These are phyloP conservation scores for Umbelopsis vinacea DNA, from an alignment of 192 early-diverging fungal genomes.

Conservation along the genomic window DNA sequence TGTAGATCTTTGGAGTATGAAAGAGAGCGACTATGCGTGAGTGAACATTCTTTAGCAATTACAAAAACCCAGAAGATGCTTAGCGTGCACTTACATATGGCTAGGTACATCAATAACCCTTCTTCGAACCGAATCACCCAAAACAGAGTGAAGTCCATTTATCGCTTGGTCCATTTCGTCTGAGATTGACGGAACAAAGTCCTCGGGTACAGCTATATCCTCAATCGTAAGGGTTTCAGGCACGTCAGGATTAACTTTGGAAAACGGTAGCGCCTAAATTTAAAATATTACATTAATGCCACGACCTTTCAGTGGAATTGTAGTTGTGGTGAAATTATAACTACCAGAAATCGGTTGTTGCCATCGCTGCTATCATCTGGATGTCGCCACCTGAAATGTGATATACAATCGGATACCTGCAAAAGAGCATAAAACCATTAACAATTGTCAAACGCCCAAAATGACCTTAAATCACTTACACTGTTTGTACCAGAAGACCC, in stretches of 20 bases:
- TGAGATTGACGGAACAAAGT: constrained; percentile 39
- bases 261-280: constrained; percentile 50
- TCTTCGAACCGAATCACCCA: constrained; percentile 51
- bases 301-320: neutral
- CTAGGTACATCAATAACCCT: constrained; percentile 55
- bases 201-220: constrained; percentile 27
- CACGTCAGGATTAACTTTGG: constrained; percentile 45
- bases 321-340: neutral
- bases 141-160: constrained; percentile 34
- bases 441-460: no score
- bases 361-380: neutral
- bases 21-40: constrained; percentile 6
- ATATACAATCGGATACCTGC: neutral
- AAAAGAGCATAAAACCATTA: neutral
- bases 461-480: neutral
- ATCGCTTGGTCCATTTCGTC: constrained; percentile 47
- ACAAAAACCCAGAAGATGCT: neutral
- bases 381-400: constrained; percentile 8
- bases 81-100: constrained; percentile 36
- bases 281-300: neutral
- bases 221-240: constrained; percentile 30
- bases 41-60: neutral
- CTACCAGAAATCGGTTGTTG: neutral
- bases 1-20: constrained; percentile 27
- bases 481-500: neutral